Conservation (phyloP, 139 green algal genomes). For the Coccomyxa sp. region DNA sequence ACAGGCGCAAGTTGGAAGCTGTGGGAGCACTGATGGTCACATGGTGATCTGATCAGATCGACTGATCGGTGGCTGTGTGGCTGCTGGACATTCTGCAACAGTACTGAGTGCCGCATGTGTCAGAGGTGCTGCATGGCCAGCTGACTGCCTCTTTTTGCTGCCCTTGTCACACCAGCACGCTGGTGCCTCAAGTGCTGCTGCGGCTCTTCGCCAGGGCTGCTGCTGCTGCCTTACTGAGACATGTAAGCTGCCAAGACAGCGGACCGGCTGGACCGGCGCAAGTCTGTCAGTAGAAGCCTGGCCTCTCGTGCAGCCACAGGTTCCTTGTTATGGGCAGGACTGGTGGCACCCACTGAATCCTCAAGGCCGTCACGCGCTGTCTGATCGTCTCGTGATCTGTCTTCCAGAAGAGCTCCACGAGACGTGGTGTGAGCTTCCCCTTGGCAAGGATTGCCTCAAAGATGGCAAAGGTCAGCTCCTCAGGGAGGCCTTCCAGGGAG, state of each 20-base stretch:
- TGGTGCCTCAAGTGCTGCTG: too few relatives aligned
- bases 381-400: conserved; percentile 16
- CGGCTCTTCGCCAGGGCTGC: too few relatives aligned
- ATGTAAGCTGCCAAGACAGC: neutral
- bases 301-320: conserved; percentile 9
- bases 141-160: too few relatives aligned
- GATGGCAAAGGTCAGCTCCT: conserved; percentile 10
- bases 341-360: neutral
- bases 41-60: too few relatives aligned
- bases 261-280: neutral
- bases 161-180: too few relatives aligned
- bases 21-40: too few relatives aligned
- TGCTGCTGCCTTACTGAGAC: too few relatives aligned
- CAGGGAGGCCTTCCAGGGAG: conserved; percentile 4
- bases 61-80: too few relatives aligned
- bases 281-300: conserved; percentile 2
- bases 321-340: conserved; percentile 8
- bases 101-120: too few relatives aligned
- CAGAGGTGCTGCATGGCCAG: too few relatives aligned
- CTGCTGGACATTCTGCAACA: too few relatives aligned
- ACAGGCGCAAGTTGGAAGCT: too few relatives aligned
- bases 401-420: conserved; percentile 10
- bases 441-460: conserved; percentile 12
- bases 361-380: neutral
- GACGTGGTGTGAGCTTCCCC: conserved; percentile 4